These are phyloP conservation scores for Eimeria tenella DNA, from an alignment of 169 alveolate species.

Conservation along the genomic window DNA sequence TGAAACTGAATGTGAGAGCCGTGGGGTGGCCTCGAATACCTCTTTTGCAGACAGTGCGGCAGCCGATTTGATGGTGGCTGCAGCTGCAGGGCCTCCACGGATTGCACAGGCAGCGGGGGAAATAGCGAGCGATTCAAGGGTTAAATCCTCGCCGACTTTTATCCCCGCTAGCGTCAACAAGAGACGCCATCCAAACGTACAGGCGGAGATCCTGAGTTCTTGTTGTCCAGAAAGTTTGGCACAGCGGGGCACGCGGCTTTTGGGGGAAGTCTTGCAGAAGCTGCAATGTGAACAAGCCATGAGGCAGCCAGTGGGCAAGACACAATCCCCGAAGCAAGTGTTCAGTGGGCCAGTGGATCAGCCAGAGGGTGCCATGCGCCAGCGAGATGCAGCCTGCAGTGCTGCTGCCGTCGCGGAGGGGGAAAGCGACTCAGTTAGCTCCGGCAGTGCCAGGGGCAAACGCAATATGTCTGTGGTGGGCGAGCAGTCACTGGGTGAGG, in stretches of 20 bases:
- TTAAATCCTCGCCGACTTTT: background rate
- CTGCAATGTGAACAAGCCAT: conserved; percentile 53
- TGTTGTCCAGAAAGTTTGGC: conserved; percentile 65
- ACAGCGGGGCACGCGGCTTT: conserved; percentile 63
- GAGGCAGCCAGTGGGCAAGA: background rate
- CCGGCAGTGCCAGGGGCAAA: background rate
- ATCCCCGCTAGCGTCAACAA: conserved; percentile 69
- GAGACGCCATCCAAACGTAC: conserved; percentile 68
- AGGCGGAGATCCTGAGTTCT: conserved; percentile 50
- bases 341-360: background rate
- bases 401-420: background rate
- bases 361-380: conserved; percentile 15
- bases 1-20: background rate
- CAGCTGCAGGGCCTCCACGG: background rate
- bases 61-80: background rate
- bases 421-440: conserved; percentile 14
- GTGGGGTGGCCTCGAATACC: background rate
- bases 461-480: conserved; percentile 18
- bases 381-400: conserved; percentile 1
- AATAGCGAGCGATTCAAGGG: background rate
- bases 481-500: conserved; percentile 31
- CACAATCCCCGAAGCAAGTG: background rate
- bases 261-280: conserved; percentile 66
- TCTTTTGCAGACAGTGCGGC: background rate
- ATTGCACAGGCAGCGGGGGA: background rate